phyloP scores from a whole-genome alignment of 78 protist species.

The Pelomyxa schiedti region DNA sequence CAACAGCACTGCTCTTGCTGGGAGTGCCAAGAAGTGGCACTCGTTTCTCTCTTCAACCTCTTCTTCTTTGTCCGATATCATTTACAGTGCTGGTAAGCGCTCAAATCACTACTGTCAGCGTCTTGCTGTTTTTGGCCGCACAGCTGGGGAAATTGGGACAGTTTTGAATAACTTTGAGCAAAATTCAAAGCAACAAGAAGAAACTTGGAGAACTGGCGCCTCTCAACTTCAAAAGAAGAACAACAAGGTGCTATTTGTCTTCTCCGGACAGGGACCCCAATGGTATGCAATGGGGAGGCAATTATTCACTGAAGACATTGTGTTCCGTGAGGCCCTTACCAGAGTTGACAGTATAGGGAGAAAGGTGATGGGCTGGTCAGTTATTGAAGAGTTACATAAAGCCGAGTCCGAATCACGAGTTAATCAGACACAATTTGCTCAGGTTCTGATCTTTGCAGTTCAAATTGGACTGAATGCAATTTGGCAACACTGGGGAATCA shows the following conservation, averaged over 20 bases:
- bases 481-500: slow-evolving; percentile 7
- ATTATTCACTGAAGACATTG: slow-evolving; percentile 1
- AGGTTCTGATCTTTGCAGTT: slow-evolving; percentile 49
- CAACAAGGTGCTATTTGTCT: slow-evolving; percentile 23
- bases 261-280: slow-evolving; percentile 54
- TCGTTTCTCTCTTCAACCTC: neutral
- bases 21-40: neutral
- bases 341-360: slow-evolving; percentile 19
- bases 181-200: neutral
- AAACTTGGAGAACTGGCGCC: neutral
- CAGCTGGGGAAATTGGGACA: neutral
- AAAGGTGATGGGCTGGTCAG: slow-evolving; percentile 30
- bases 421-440: slow-evolving; percentile 40
- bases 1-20: neutral
- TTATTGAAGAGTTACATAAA: slow-evolving; percentile 24
- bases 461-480: slow-evolving; percentile 25
- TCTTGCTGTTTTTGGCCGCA: neutral
- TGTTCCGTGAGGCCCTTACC: slow-evolving; percentile 13
- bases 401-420: neutral
- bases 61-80: neutral
- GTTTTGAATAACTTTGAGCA: neutral
- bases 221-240: neutral
- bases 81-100: neutral
- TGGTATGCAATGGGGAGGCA: slow-evolving; percentile 34
- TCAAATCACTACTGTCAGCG: neutral